Evolutionary conservation across 2,329 filamentous ascomycete genomes (phyloP).

Genomic region (Hymenoscyphus linearis): DNA sequence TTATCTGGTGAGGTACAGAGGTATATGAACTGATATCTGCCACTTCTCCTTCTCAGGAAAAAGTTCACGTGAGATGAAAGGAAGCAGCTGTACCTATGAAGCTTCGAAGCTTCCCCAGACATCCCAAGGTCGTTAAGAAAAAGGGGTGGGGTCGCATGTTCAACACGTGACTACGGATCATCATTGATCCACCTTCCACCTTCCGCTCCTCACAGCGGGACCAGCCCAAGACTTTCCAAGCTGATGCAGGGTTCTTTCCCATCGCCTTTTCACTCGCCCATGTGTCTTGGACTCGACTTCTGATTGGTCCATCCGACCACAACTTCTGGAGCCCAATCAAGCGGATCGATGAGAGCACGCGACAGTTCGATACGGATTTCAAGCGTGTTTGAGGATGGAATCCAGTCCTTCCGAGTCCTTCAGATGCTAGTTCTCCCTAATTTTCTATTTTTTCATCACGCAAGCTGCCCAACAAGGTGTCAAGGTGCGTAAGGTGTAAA

Average conservation of each 20-base stretch:
- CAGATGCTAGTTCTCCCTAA: not conserved
- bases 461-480: too few relatives aligned
- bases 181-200: too few relatives aligned
- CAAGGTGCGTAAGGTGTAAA: too few relatives aligned
- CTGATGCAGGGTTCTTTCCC: not conserved
- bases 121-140: not conserved
- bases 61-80: not conserved
- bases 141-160: not conserved
- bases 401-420: not conserved
- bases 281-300: not conserved
- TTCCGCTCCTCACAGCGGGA: too few relatives aligned
- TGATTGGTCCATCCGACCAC: constrained; percentile 3
- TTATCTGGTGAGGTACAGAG: too few relatives aligned
- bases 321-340: not conserved
- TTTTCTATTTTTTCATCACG: too few relatives aligned
- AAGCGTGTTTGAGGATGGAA: constrained; percentile 5
- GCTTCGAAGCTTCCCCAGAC: not conserved
- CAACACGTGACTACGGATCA: not conserved
- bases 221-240: not conserved
- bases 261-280: not conserved
- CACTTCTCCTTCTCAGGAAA: not conserved
- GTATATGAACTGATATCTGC: not conserved
- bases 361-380: constrained; percentile 10
- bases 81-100: not conserved
- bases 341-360: constrained; percentile 6